phyloP scores from a whole-genome alignment of 176 grass and related monocot species.

The Zoysia japonica region DNA sequence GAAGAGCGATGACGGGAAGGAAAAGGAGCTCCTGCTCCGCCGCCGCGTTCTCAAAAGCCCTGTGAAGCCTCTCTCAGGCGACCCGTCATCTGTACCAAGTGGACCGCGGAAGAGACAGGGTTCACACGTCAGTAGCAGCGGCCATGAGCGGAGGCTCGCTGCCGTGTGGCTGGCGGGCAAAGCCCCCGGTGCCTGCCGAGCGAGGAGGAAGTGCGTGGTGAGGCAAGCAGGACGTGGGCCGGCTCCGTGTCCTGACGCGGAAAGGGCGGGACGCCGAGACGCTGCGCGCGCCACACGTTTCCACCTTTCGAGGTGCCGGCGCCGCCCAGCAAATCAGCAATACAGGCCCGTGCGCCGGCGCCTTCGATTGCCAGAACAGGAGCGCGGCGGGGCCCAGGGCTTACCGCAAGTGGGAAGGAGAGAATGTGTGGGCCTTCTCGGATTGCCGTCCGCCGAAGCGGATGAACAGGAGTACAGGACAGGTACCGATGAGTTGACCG shows the following conservation, averaged over 20 bases:
- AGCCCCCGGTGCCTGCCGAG: too few species aligned
- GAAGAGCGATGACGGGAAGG: neutral
- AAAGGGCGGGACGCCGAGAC: neutral
- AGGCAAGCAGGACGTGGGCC: conserved; percentile 18
- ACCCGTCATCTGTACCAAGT: neutral
- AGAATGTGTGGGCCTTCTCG: conserved; percentile 29
- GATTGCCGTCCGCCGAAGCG: neutral
- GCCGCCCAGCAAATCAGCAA: neutral
- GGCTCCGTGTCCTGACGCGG: conserved; percentile 13
- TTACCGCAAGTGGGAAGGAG: neutral
- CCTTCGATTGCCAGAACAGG: neutral
- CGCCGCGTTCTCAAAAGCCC: neutral
- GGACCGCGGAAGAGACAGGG: neutral
- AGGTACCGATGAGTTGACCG: conserved; percentile 1
- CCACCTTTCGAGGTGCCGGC: conserved; percentile 25
- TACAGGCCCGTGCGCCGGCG: neutral
- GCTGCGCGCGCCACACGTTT: conserved; percentile 16
- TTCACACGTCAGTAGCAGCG: conserved; percentile 13
- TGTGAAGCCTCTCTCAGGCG: neutral
- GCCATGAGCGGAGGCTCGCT: neutral
- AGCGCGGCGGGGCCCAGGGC: neutral
- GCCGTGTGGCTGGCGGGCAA: neutral
- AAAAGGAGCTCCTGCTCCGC: conserved; percentile 9
- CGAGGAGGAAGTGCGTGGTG: neutral
- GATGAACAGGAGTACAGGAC: neutral